Percentiles rank a stretch among this genome's conserved stretches.
These are phyloP conservation scores for Phytomonas serpens DNA, from an alignment of 208 protist species.

Conservation along the genomic window DNA sequence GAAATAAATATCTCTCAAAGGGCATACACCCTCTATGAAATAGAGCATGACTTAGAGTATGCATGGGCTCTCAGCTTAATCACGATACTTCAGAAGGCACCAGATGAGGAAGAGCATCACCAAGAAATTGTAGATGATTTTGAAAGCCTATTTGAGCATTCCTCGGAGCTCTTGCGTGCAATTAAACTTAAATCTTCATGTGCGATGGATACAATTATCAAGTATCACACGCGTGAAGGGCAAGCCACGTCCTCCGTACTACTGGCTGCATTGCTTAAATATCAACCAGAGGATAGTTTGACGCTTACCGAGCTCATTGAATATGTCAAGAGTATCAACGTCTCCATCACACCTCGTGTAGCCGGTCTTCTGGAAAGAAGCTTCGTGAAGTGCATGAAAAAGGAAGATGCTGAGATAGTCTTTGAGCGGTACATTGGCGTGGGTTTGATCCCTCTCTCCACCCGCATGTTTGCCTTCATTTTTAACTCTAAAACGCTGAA, in stretches of 20 bases:
- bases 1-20: slow-evolving; percentile 1
- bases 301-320: slow-evolving; percentile 36
- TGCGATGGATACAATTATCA: slow-evolving; percentile 5
- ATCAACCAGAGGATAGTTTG: slow-evolving; percentile 22
- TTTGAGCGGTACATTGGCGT: slow-evolving; percentile 43
- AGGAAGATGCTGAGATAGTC: slow-evolving; percentile 42
- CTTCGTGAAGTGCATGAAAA: slow-evolving; percentile 74
- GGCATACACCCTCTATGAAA: slow-evolving; percentile 17
- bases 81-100: slow-evolving; percentile 2
- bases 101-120: slow-evolving; percentile 63
- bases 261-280: slow-evolving; percentile 47
- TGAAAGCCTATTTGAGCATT: slow-evolving; percentile 43
- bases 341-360: slow-evolving; percentile 29
- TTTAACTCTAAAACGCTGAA: slow-evolving; percentile 51
- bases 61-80: neutral
- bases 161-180: slow-evolving; percentile 50
- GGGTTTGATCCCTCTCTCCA: slow-evolving; percentile 58
- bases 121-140: slow-evolving; percentile 60
- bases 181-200: slow-evolving; percentile 13
- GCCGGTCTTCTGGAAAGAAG: slow-evolving; percentile 52
- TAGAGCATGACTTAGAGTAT: slow-evolving; percentile 13
- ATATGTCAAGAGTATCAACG: slow-evolving; percentile 27
- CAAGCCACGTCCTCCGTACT: slow-evolving; percentile 1
- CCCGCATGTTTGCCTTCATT: slow-evolving; percentile 75
- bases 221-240: slow-evolving; percentile 1